Conservation (phyloP, 1,284 basidiomycete species). For the Moesziomyces globuligerus region DNA sequence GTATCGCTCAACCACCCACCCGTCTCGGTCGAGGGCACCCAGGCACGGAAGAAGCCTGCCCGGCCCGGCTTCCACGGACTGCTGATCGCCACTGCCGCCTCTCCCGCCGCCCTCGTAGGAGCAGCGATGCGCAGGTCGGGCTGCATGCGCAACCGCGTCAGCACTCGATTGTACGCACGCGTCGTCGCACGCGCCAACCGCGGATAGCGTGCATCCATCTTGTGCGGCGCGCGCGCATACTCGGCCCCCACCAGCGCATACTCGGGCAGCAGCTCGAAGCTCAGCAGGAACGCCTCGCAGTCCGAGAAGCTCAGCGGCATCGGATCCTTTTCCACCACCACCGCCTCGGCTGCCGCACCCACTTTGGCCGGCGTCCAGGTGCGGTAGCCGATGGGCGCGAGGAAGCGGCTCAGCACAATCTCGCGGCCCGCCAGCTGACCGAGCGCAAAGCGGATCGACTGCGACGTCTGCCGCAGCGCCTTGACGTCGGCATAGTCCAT, state of each 20-base stretch:
- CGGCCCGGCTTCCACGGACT: constrained; percentile 65
- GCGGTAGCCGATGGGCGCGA: constrained; percentile 56
- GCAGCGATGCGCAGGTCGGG: constrained; percentile 22
- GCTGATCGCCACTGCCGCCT: not conserved
- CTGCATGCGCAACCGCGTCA: constrained; percentile 66
- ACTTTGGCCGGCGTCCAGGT: constrained; percentile 39
- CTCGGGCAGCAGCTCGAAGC: constrained; percentile 53
- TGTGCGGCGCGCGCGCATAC: constrained; percentile 47
- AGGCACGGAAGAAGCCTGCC: constrained; percentile 67
- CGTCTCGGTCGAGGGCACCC: constrained; percentile 64
- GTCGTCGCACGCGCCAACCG: constrained; percentile 65
- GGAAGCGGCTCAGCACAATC: constrained; percentile 56
- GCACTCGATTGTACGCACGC: constrained; percentile 67
- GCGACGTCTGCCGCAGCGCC: constrained; percentile 55
- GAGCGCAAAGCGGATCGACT: constrained; percentile 49
- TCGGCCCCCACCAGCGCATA: constrained; percentile 51
- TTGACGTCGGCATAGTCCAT: constrained; percentile 63
- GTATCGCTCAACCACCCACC: constrained; percentile 54
- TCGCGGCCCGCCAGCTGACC: constrained; percentile 46
- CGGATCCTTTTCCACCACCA: constrained; percentile 46
- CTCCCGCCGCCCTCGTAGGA: not conserved
- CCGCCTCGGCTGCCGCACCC: not conserved
- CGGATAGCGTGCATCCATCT: constrained; percentile 62
- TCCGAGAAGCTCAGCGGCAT: constrained; percentile 57
- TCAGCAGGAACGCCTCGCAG: constrained; percentile 62